Conservation (phyloP, 2,329 filamentous ascomycete genomes). For the Diaporthe citrichinensis region DNA sequence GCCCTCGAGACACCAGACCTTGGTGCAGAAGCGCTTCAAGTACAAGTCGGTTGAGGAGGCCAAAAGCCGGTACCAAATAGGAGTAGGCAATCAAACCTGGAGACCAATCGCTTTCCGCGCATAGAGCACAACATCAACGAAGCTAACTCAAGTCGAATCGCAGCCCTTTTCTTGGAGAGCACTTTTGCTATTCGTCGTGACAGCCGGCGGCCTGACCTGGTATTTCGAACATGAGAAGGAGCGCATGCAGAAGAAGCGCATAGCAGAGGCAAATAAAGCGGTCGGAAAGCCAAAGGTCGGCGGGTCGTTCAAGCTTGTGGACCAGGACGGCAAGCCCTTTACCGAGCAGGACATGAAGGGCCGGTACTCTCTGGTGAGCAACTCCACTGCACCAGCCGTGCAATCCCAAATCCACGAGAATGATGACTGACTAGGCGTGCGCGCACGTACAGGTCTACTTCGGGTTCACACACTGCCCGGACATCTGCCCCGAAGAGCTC, state of each 20-base stretch:
- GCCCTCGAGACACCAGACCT: slow-evolving; percentile 45
- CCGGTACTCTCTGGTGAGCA: slow-evolving; percentile 80
- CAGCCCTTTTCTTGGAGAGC: slow-evolving; percentile 96
- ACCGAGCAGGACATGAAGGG: slow-evolving; percentile 87
- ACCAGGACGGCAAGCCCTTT: slow-evolving; percentile 85
- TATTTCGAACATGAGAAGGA: slow-evolving; percentile 97
- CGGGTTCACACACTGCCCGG: slow-evolving; percentile 97
- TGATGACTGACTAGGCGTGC: slow-evolving; percentile 15
- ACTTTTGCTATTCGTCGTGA: slow-evolving; percentile 85
- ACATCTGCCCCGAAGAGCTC: slow-evolving; percentile 98
- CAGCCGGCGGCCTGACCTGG: slow-evolving; percentile 82
- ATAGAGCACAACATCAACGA: neutral
- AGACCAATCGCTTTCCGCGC: neutral
- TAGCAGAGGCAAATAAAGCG: slow-evolving; percentile 93
- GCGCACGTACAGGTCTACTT: slow-evolving; percentile 82
- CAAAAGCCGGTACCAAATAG: slow-evolving; percentile 70
- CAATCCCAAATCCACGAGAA: neutral
- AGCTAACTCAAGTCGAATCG: slow-evolving; percentile 37
- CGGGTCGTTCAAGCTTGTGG: slow-evolving; percentile 84
- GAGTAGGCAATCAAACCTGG: slow-evolving; percentile 56
- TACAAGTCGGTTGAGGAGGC: slow-evolving; percentile 71
- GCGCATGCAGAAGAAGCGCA: slow-evolving; percentile 88
- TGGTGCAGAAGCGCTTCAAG: slow-evolving; percentile 56
- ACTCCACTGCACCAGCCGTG: neutral
- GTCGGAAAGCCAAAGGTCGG: slow-evolving; percentile 95